phyloP scores from a whole-genome alignment of 73 alveolate genomes.

The Loxodes magnus region DNA sequence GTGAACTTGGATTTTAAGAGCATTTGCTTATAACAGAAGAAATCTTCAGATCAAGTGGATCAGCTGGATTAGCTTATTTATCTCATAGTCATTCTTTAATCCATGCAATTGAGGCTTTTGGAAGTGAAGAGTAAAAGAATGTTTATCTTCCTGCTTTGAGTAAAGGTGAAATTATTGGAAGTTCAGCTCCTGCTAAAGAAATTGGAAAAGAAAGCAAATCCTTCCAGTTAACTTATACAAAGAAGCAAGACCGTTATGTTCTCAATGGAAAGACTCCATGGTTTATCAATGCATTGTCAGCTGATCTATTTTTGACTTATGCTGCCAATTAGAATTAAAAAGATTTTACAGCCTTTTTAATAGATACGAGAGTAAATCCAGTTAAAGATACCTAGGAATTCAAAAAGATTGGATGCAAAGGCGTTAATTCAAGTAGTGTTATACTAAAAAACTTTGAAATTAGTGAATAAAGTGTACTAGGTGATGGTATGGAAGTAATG shows the following conservation, averaged over 20 bases:
- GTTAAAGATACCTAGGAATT: slow-evolving; percentile 64
- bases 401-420: slow-evolving; percentile 87
- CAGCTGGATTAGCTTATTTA: slow-evolving; percentile 69
- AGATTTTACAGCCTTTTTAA: slow-evolving; percentile 83
- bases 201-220: slow-evolving; percentile 82
- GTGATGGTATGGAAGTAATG: slow-evolving; percentile 59
- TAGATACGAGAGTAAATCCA: slow-evolving; percentile 58
- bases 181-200: slow-evolving; percentile 83
- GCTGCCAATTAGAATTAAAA: slow-evolving; percentile 64
- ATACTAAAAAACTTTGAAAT: slow-evolving; percentile 69
- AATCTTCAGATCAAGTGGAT: slow-evolving; percentile 66
- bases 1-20: slow-evolving; percentile 69
- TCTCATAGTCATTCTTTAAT: slow-evolving; percentile 84
- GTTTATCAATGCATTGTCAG: slow-evolving; percentile 88
- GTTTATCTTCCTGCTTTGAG: slow-evolving; percentile 64
- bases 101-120: slow-evolving; percentile 44
- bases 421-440: slow-evolving; percentile 71
- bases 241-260: slow-evolving; percentile 58
- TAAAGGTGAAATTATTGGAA: slow-evolving; percentile 76
- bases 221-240: slow-evolving; percentile 58
- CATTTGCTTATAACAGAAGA: slow-evolving; percentile 78
- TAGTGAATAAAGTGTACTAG: slow-evolving; percentile 69
- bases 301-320: slow-evolving; percentile 70
- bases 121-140: slow-evolving; percentile 58
- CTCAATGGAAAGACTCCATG: slow-evolving; percentile 81